A percentile compares a stretch with the other conserved stretches of the same genome.
Conservation (phyloP, 345 rosid genomes). For the Ceriops zippeliana region DNA sequence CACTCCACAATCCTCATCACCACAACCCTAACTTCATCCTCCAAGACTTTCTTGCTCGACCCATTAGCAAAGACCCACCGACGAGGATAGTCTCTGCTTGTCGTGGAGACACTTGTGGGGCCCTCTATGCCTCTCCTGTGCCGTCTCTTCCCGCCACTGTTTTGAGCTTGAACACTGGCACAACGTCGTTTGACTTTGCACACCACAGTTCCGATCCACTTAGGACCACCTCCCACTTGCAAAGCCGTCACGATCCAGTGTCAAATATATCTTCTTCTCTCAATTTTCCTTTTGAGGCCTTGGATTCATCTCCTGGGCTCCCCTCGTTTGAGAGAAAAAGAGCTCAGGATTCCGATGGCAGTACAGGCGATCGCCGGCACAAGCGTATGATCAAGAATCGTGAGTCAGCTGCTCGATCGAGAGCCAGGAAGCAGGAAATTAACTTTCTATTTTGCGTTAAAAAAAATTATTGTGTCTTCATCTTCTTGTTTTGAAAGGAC, state of each 20-base stretch:
- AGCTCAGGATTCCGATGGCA: conserved; percentile 39
- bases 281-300: conserved; percentile 31
- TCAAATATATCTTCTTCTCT: conserved; percentile 27
- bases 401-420: conserved; percentile 83
- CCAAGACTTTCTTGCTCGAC: conserved; percentile 64
- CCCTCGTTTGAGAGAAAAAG: conserved; percentile 44
- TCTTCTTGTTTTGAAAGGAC: background rate
- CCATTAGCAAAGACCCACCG: conserved; percentile 32
- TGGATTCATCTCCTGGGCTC: conserved; percentile 31
- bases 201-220: conserved; percentile 40
- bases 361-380: conserved; percentile 44
- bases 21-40: conserved; percentile 42
- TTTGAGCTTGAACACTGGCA: conserved; percentile 52
- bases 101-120: background rate
- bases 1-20: conserved; percentile 24
- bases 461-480: background rate
- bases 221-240: conserved; percentile 26
- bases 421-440: conserved; percentile 76
- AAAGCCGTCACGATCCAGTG: conserved; percentile 18
- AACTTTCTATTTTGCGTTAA: background rate
- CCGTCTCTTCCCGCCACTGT: conserved; percentile 50
- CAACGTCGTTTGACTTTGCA: conserved; percentile 47
- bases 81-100: conserved; percentile 18
- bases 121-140: conserved; percentile 21
- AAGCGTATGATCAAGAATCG: conserved; percentile 81